These are phyloP conservation scores for Neurospora sp. DNA, from an alignment of 2,329 filamentous ascomycete species.

Conservation along the genomic window DNA sequence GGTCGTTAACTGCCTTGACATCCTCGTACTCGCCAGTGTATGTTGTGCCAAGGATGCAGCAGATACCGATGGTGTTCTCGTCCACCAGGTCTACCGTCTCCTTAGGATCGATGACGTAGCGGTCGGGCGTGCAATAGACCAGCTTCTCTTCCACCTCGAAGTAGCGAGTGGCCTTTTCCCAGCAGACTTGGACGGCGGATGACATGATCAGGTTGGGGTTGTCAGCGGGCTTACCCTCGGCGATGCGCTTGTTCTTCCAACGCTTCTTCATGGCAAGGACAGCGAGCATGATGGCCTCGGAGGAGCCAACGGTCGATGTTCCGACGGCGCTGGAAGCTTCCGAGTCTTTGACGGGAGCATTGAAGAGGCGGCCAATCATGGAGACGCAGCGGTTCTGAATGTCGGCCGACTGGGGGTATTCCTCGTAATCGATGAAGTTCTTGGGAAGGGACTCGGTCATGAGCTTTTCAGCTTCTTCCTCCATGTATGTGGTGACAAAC, in stretches of 20 bases:
- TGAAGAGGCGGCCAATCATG: constrained; percentile 85
- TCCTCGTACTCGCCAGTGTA: constrained; percentile 97
- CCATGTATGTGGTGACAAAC: constrained; percentile 97
- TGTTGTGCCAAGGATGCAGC: constrained; percentile 80
- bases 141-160: constrained; percentile 90
- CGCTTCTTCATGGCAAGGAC: constrained; percentile 90
- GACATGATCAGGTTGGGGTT: constrained; percentile 93
- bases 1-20: constrained; percentile 81
- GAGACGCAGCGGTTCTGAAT: constrained; percentile 88
- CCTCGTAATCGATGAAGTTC: constrained; percentile 90
- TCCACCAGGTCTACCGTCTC: constrained; percentile 52
- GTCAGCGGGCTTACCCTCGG: constrained; percentile 70
- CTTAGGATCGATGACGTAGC: constrained; percentile 55
- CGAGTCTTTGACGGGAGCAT: constrained; percentile 50
- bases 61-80: constrained; percentile 81
- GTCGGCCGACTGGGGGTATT: constrained; percentile 71
- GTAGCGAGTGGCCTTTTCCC: constrained; percentile 86
- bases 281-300: constrained; percentile 76
- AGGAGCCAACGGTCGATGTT: constrained; percentile 81
- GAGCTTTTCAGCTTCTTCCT: constrained; percentile 91
- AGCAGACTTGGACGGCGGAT: constrained; percentile 91
- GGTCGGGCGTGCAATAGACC: constrained; percentile 51
- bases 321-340: constrained; percentile 54
- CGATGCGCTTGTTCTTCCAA: constrained; percentile 81
- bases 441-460: constrained; percentile 89